Base-by-base conservation (phyloP, 2,329 filamentous ascomycete species). In the Colletotrichum destructivum region DNA sequence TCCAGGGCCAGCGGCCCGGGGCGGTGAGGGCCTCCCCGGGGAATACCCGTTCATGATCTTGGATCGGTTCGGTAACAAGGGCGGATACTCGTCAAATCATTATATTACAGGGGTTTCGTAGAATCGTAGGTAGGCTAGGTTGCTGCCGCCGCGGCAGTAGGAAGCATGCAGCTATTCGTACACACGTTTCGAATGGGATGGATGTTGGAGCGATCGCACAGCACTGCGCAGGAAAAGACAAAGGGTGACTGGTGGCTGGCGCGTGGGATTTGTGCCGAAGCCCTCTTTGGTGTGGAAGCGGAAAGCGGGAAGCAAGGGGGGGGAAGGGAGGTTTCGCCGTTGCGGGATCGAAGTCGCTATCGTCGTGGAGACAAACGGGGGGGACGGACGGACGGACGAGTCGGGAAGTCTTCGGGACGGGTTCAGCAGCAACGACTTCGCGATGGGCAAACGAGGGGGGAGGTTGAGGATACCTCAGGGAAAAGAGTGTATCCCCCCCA, bases 11-110 rank as follows among this genome's bases (percentile, higher is more conserved):
- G 81, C 78, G 16, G 74, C 77, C 62, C 77, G 77, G 75, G 79
- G 78, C 26, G 79, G 77, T 47, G 80, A 77, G 59, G 79, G 73
- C 73, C 73, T 75, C 56, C 74, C 79, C 67, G 78, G 77, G 69
- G 78, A 77, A 75, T 82, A 82, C 66, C 79, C 80, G 75, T 84
- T 85, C 84, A 86, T 85, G 73, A 38, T 72, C 54, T 74, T 59
- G 62, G 62, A 54, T 69, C 55, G 61, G 11, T 23, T 64, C 26
- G 59, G 54, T 42, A 54, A 26, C 46, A 51, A 60, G 23, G 26
- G 56, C 55, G 21, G 54, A 38, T 35, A n/a, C 55, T 66, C 55
- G 69, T 72, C 68, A 73, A 73, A 66, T 62, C 71, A 73, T 73
- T 73, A 67, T 72, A 69, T 69, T 69, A 68, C 57, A 61, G 47